Evolutionary conservation across 2,329 filamentous ascomycete species (phyloP).

Genomic region (Scedosporium apiospermum): DNA sequence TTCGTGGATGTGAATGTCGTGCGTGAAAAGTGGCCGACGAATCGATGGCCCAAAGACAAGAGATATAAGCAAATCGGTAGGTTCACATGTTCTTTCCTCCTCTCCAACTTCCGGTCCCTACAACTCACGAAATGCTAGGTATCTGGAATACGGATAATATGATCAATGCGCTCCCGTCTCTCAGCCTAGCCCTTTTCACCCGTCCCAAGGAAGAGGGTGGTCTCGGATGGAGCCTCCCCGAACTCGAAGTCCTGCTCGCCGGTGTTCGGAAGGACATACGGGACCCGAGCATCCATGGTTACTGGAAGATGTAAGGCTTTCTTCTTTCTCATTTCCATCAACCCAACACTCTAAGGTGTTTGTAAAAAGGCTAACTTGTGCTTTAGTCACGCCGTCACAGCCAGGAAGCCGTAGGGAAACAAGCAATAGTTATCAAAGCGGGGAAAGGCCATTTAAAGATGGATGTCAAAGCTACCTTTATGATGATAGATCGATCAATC

Average conservation of each 20-base stretch:
- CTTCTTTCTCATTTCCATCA: too few relatives aligned
- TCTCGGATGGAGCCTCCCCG: slow-evolving; percentile 19
- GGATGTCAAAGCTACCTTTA: too few relatives aligned
- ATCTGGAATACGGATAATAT: too few relatives aligned
- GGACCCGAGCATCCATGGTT: slow-evolving; percentile 19
- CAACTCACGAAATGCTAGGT: too few relatives aligned
- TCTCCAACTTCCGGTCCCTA: too few relatives aligned
- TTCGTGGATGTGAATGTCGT: slow-evolving; percentile 41
- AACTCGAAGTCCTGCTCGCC: slow-evolving; percentile 17
- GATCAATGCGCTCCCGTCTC: slow-evolving; percentile 14
- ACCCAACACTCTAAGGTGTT: too few relatives aligned
- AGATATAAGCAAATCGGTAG: slow-evolving; percentile 40
- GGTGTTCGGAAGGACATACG: slow-evolving; percentile 18
- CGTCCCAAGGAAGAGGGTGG: slow-evolving; percentile 10
- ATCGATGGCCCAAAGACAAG: slow-evolving; percentile 40
- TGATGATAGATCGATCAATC: too few relatives aligned
- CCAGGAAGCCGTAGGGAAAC: too few relatives aligned
- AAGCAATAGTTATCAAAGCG: too few relatives aligned
- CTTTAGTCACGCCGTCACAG: too few relatives aligned
- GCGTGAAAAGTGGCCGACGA: slow-evolving; percentile 38
- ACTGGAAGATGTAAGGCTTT: slow-evolving; percentile 20
- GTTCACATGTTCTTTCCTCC: not conserved
- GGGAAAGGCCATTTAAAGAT: too few relatives aligned
- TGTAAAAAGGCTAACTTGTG: too few relatives aligned
- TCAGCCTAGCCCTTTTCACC: slow-evolving; percentile 22